Percentiles rank a stretch among this genome's conserved stretches.
Evolutionary conservation across 2,329 filamentous ascomycete species (phyloP).

Genomic region (Teratosphaeria epicoccoides): DNA sequence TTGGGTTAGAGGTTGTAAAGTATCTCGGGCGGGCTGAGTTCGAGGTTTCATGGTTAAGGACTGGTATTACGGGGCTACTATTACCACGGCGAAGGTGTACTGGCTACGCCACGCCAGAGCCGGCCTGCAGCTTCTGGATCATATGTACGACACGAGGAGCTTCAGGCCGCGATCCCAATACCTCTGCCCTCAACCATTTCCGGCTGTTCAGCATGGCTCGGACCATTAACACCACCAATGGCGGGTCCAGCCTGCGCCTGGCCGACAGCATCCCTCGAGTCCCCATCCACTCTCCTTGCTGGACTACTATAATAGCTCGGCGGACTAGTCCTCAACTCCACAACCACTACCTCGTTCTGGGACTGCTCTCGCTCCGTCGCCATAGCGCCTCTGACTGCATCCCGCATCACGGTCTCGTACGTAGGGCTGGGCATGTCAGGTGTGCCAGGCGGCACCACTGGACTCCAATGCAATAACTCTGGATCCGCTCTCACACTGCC

Average conservation of each 20-base stretch:
- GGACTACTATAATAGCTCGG: conserved; percentile 22
- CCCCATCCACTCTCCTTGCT: conserved; percentile 13
- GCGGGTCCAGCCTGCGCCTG: conserved; percentile 4
- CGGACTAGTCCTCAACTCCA: conserved; percentile 8
- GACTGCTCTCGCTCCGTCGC: conserved; percentile 1
- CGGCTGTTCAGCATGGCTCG: conserved; percentile 9
- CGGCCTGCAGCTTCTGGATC: background rate
- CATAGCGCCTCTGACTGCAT: background rate
- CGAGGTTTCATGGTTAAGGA: background rate
- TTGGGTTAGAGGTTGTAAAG: background rate
- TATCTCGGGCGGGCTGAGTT: background rate
- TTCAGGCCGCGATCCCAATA: conserved; percentile 1
- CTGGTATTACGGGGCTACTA: background rate
- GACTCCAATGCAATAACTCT: conserved; percentile 64
- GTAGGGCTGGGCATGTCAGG: conserved; percentile 21
- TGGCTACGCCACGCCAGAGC: background rate
- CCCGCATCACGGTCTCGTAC: conserved; percentile 21
- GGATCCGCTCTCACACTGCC: conserved; percentile 76
- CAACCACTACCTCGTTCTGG: background rate
- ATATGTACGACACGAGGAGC: background rate
- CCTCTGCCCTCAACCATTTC: conserved; percentile 20
- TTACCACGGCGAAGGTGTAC: background rate
- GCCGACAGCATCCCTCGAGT: conserved; percentile 14
- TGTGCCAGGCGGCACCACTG: conserved; percentile 10
- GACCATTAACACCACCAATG: background rate